A percentile compares a stretch with the other conserved stretches of the same genome.
Conservation (phyloP, 2,329 filamentous ascomycete species). For the Lasiodiplodia citricola region DNA sequence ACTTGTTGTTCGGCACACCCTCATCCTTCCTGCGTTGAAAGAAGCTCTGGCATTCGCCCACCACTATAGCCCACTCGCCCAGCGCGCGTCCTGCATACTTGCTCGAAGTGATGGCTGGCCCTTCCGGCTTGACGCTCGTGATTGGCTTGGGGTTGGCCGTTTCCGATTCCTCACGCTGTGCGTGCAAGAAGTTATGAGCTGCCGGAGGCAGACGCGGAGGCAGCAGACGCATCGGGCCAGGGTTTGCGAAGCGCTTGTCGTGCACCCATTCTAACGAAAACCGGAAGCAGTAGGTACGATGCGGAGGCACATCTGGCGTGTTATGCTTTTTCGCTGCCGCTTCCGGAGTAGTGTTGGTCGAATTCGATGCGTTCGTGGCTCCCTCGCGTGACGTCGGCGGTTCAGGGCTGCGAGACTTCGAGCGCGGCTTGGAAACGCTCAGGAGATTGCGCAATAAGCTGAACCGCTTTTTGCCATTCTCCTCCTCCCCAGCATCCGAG, state of each 20-base stretch:
- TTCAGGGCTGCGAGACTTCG: conserved; percentile 47
- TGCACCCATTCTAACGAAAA: conserved; percentile 72
- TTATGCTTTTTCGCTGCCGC: conserved; percentile 13
- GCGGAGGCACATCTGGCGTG: conserved; percentile 57
- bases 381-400: conserved; percentile 28
- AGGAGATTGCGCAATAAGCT: conserved; percentile 69
- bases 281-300: conserved; percentile 70
- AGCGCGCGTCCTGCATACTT: conserved; percentile 74
- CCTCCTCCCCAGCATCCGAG: conserved; percentile 38
- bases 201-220: conserved; percentile 72
- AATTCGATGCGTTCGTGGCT: conserved; percentile 31
- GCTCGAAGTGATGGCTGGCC: conserved; percentile 48
- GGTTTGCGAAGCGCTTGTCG: conserved; percentile 60
- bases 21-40: conserved; percentile 77
- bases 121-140: conserved; percentile 39
- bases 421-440: conserved; percentile 50
- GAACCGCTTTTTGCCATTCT: conserved; percentile 62
- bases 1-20: conserved; percentile 68
- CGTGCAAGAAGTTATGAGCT: conserved; percentile 69
- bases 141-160: conserved; percentile 22
- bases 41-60: conserved; percentile 81
- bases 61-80: conserved; percentile 77
- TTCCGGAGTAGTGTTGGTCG: conserved; percentile 28
- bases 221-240: conserved; percentile 67
- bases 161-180: conserved; percentile 28